These are phyloP conservation scores for Metarhizium humberi DNA, from an alignment of 2,329 filamentous ascomycete species.

Conservation along the genomic window DNA sequence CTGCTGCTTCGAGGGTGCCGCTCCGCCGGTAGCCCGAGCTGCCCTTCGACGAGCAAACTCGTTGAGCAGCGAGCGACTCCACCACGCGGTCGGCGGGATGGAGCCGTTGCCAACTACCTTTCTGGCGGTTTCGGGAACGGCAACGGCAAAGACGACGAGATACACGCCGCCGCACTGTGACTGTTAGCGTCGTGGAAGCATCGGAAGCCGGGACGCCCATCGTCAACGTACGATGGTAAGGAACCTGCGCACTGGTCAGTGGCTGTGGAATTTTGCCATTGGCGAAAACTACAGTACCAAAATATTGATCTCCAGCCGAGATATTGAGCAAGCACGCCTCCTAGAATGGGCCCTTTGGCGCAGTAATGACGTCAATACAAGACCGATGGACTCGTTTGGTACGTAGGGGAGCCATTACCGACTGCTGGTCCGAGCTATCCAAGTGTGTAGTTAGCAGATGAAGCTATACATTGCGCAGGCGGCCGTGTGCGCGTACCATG, in stretches of 20 bases:
- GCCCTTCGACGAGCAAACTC: constrained; percentile 17
- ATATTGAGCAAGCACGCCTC: constrained; percentile 40
- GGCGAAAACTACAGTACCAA: constrained; percentile 40
- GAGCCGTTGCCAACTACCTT: constrained; percentile 39
- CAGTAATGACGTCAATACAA: no score
- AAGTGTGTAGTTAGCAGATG: no score
- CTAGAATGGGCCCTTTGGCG: constrained; percentile 37
- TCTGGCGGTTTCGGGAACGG: constrained; percentile 28
- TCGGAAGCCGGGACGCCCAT: no score
- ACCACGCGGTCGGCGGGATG: constrained; percentile 43
- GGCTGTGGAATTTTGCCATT: no score
- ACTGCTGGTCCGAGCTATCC: no score
- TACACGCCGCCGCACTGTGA: constrained; percentile 18
- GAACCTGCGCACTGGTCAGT: no score
- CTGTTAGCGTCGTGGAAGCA: no score
- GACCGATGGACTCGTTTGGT: no score
- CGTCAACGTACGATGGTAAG: no score
- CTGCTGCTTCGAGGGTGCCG: constrained; percentile 22
- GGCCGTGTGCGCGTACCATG: constrained; percentile 25
- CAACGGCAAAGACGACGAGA: constrained; percentile 29
- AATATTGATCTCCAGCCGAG: constrained; percentile 46
- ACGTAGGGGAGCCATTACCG: no score
- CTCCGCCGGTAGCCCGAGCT: no score
- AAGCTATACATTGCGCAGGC: no score
- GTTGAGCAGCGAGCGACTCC: constrained; percentile 31